Evolutionary conservation across 2,329 filamentous ascomycete species (phyloP).

Genomic region (Cytospora paraplurivora): DNA sequence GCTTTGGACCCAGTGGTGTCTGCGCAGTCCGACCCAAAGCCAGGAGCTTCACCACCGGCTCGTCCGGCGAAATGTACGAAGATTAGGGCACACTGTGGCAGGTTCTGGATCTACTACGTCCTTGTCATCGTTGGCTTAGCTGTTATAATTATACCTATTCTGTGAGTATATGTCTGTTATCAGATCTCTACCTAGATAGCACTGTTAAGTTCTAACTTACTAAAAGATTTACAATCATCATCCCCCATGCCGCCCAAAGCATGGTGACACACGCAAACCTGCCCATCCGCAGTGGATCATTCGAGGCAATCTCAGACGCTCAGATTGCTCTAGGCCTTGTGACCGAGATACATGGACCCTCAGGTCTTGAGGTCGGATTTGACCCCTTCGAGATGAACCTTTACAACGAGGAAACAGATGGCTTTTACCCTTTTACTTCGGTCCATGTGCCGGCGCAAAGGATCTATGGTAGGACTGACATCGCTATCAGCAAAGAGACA

Average conservation of each 20-base stretch:
- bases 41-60: neutral
- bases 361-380: constrained; percentile 38
- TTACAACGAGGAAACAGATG: constrained; percentile 43
- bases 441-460: constrained; percentile 38
- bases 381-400: constrained; percentile 44
- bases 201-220: constrained; percentile 28
- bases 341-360: constrained; percentile 43
- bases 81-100: neutral
- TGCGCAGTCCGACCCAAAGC: neutral
- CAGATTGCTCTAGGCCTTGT: constrained; percentile 41
- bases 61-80: neutral
- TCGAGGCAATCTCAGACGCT: constrained; percentile 39
- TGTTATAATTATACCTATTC: constrained; percentile 47
- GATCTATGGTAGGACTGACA: constrained; percentile 41
- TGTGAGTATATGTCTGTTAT: constrained; percentile 40
- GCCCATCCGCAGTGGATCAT: constrained; percentile 41
- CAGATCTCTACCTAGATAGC: neutral
- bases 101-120: neutral
- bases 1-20: neutral
- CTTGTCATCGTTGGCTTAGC: constrained; percentile 42
- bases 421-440: constrained; percentile 37
- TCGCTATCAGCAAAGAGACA: constrained; percentile 40
- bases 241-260: constrained; percentile 49
- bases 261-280: constrained; percentile 47
- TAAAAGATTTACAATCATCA: constrained; percentile 47